A percentile compares a stretch with the other conserved stretches of the same genome.
Evolutionary conservation across 2,329 filamentous ascomycete genomes (phyloP).

Genomic region (Harringtonia lauricola): DNA sequence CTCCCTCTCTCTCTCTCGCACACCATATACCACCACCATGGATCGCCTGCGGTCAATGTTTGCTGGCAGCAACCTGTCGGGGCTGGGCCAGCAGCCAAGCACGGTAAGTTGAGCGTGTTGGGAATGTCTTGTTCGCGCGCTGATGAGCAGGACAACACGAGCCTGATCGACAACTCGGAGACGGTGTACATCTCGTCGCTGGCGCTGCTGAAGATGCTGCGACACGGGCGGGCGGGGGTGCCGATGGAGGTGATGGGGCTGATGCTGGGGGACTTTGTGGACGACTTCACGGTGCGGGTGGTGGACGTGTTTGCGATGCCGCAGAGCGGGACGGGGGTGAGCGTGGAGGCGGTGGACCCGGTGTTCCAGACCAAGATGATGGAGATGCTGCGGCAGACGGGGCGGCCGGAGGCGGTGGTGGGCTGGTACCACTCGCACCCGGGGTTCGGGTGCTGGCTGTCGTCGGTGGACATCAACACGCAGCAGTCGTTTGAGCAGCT

Average conservation of each 20-base stretch:
- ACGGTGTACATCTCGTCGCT: constrained; percentile 98
- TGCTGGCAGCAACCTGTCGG: constrained; percentile 60
- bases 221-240: constrained; percentile 92
- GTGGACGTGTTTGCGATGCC: constrained; percentile 99
- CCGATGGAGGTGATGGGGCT: constrained; percentile 99
- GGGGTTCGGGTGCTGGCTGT: constrained; percentile 98
- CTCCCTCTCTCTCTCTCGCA: constrained; percentile 5
- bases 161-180: constrained; percentile 96
- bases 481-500: constrained; percentile 99
- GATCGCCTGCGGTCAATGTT: constrained; percentile 88
- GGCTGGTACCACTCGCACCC: constrained; percentile 99
- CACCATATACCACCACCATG: constrained; percentile 41
- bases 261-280: constrained; percentile 97
- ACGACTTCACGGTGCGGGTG: constrained; percentile 96
- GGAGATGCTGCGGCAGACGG: constrained; percentile 98
- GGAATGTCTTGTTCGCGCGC: no score
- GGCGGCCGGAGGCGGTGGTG: constrained; percentile 93
- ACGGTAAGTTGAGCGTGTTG: constrained; percentile 46
- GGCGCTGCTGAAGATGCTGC: constrained; percentile 94
- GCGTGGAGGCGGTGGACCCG: constrained; percentile 94
- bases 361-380: constrained; percentile 99
- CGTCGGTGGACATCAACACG: constrained; percentile 97
- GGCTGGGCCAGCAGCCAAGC: constrained; percentile 47
- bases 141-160: constrained; percentile 62
- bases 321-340: constrained; percentile 94